A percentile compares a stretch with the other conserved stretches of the same genome.
Evolutionary conservation across 192 early-diverging fungal genomes (phyloP).

Genomic region (Podila minutissima): DNA sequence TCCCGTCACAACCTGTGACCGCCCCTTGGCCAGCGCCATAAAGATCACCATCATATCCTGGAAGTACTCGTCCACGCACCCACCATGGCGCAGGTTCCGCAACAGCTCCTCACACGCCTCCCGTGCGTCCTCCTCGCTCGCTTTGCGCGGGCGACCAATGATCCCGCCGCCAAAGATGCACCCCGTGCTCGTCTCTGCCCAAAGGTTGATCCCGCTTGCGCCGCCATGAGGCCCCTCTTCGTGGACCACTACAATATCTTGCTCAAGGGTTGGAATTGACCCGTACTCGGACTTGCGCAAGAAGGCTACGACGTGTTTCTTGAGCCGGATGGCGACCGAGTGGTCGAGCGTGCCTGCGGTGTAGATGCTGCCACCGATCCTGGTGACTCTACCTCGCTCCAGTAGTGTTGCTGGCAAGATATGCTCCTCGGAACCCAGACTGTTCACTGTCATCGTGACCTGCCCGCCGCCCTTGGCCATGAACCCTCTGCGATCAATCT

Average conservation of each 20-base stretch:
- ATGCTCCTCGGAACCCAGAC: constrained; percentile 9
- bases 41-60: constrained; percentile 59
- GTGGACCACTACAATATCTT: constrained; percentile 1
- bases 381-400: constrained; percentile 1
- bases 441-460: constrained; percentile 28
- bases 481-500: constrained; percentile 15
- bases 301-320: neutral
- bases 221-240: neutral
- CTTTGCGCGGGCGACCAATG: neutral
- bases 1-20: constrained; percentile 43
- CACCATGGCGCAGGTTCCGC: constrained; percentile 31
- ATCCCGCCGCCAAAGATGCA: constrained; percentile 46
- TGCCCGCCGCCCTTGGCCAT: constrained; percentile 17
- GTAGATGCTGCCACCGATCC: constrained; percentile 4
- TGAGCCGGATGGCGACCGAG: neutral
- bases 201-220: constrained; percentile 7
- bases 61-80: constrained; percentile 54
- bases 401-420: neutral
- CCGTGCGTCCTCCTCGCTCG: constrained; percentile 20
- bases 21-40: constrained; percentile 53
- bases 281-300: neutral
- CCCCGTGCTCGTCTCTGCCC: constrained; percentile 48
- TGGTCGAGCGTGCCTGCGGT: constrained; percentile 19
- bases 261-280: neutral
- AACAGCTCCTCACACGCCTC: constrained; percentile 35